Conservation (phyloP, 2,329 filamentous ascomycete genomes). For the Neonectria hederae region DNA sequence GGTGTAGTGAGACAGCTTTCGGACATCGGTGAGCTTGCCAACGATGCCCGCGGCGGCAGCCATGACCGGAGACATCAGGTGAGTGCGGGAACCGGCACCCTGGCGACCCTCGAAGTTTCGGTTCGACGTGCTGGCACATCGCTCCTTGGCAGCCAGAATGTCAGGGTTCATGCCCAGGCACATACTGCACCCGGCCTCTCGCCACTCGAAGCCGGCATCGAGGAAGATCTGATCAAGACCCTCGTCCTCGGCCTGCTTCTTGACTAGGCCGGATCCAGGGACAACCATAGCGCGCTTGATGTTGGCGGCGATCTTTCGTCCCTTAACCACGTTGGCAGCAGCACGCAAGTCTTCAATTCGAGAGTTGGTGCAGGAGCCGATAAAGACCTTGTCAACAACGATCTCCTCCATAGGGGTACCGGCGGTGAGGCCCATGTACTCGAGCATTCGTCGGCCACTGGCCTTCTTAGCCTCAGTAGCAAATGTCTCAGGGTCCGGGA, state of each 20-base stretch:
- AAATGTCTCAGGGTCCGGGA: slow-evolving; percentile 91
- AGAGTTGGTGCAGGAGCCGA: slow-evolving; percentile 97
- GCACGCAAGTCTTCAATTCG: slow-evolving; percentile 94
- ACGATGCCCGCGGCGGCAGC: slow-evolving; percentile 89
- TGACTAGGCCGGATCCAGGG: slow-evolving; percentile 93
- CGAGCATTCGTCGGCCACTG: slow-evolving; percentile 81
- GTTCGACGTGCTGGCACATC: slow-evolving; percentile 95
- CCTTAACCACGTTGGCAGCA: slow-evolving; percentile 86
- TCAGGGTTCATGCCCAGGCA: slow-evolving; percentile 99
- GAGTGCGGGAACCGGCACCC: slow-evolving; percentile 88
- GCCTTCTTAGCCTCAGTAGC: slow-evolving; percentile 80
- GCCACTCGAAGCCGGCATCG: slow-evolving; percentile 96
- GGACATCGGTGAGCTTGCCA: slow-evolving; percentile 91
- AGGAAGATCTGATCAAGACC: slow-evolving; percentile 92
- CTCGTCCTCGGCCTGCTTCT: slow-evolving; percentile 89
- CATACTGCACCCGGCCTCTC: slow-evolving; percentile 98
- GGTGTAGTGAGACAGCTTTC: slow-evolving; percentile 74
- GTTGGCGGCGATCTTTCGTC: slow-evolving; percentile 85
- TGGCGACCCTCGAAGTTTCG: slow-evolving; percentile 98
- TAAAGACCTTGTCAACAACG: slow-evolving; percentile 93
- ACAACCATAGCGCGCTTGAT: slow-evolving; percentile 97
- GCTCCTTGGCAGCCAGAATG: slow-evolving; percentile 89
- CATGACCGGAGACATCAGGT: slow-evolving; percentile 97
- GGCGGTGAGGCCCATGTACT: slow-evolving; percentile 94
- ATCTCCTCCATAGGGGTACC: slow-evolving; percentile 95